These are phyloP conservation scores for Fusarium newnesense DNA, from an alignment of 2,329 filamentous ascomycete species.

Conservation along the genomic window DNA sequence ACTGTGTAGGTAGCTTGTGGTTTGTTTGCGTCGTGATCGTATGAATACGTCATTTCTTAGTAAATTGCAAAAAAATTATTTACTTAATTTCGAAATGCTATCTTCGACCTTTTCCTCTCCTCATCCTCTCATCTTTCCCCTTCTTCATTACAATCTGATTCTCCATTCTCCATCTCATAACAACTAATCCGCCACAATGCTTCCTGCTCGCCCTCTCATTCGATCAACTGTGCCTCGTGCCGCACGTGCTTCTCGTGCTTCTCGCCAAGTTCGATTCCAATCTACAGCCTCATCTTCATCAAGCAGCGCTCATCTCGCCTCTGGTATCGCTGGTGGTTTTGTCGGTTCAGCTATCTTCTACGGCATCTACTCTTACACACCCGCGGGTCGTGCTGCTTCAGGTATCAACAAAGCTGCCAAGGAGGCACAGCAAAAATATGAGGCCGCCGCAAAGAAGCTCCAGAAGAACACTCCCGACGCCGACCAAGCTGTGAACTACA, in stretches of 20 bases:
- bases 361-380: constrained; percentile 56
- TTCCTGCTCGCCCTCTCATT: constrained; percentile 45
- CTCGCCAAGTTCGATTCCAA: constrained; percentile 53
- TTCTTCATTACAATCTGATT: neutral
- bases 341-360: constrained; percentile 56
- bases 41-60: constrained; percentile 32
- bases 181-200: constrained; percentile 40
- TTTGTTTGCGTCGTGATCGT: constrained; percentile 37
- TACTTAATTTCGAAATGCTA: constrained; percentile 9
- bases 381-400: constrained; percentile 53
- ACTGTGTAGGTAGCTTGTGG: neutral
- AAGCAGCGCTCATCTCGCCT: constrained; percentile 49
- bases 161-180: neutral
- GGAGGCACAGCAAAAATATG: constrained; percentile 69
- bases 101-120: neutral
- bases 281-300: constrained; percentile 48
- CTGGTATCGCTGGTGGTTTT: constrained; percentile 57
- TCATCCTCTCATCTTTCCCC: neutral
- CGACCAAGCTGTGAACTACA: constrained; percentile 72
- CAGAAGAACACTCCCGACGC: constrained; percentile 71
- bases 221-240: constrained; percentile 44
- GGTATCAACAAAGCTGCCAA: constrained; percentile 60
- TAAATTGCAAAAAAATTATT: constrained; percentile 1
- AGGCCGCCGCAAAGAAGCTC: constrained; percentile 68
- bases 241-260: constrained; percentile 40